Evolutionary conservation across 2,329 filamentous ascomycete genomes (phyloP).

Genomic region (Penicillium sp.): DNA sequence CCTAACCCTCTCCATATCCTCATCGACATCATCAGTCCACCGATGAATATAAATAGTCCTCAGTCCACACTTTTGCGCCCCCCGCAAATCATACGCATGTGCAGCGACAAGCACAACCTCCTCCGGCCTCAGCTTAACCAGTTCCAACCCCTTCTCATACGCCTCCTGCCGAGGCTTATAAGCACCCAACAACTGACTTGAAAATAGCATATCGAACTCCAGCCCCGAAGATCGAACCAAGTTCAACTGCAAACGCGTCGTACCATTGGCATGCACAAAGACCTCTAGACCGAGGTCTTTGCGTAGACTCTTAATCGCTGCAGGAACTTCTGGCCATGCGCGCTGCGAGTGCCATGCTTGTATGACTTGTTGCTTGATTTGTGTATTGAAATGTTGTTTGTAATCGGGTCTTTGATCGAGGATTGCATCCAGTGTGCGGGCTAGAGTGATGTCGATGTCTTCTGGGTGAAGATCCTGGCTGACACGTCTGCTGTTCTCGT

Average conservation of each 20-base stretch:
- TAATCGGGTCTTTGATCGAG: slow-evolving; percentile 28
- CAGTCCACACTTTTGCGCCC: slow-evolving; percentile 49
- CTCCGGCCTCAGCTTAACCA: slow-evolving; percentile 46
- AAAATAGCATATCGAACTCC: slow-evolving; percentile 52
- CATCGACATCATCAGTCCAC: slow-evolving; percentile 52
- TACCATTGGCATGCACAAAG: slow-evolving; percentile 55
- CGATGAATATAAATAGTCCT: slow-evolving; percentile 52
- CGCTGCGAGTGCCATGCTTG: slow-evolving; percentile 49
- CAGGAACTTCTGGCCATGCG: slow-evolving; percentile 51
- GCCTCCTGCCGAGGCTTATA: slow-evolving; percentile 50
- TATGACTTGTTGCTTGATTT: slow-evolving; percentile 27
- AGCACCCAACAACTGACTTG: slow-evolving; percentile 49
- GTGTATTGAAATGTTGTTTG: slow-evolving; percentile 17
- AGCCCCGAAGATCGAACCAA: slow-evolving; percentile 48
- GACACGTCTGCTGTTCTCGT: slow-evolving; percentile 43
- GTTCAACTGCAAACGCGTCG: slow-evolving; percentile 54
- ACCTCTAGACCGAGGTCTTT: slow-evolving; percentile 39
- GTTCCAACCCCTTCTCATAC: slow-evolving; percentile 46
- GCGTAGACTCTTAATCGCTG: slow-evolving; percentile 43
- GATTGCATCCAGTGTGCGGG: slow-evolving; percentile 39
- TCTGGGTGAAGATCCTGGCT: slow-evolving; percentile 38
- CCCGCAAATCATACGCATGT: slow-evolving; percentile 53
- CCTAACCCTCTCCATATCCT: slow-evolving; percentile 44
- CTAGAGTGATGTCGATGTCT: slow-evolving; percentile 53
- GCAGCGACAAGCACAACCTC: slow-evolving; percentile 53